A percentile compares a stretch with the other conserved stretches of the same genome.
Conservation (phyloP, 2,329 filamentous ascomycete genomes). For the Coniochaeta hoffmannii region DNA sequence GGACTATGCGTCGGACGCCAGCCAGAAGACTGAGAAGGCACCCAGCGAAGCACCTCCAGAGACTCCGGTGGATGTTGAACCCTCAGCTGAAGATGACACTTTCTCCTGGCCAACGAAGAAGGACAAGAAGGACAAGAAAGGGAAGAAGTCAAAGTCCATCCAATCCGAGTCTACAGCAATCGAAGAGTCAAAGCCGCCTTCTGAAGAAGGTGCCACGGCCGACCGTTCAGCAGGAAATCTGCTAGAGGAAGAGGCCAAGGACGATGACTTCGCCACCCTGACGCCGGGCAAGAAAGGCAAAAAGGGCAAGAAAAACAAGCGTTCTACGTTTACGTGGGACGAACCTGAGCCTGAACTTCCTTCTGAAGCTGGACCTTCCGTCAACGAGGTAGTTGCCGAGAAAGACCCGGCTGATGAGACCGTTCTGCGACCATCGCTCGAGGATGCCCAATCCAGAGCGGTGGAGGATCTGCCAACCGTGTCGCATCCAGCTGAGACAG, state of each 20-base stretch:
- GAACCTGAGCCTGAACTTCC: background rate
- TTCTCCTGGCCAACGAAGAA: constrained; percentile 6
- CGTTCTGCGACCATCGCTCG: background rate
- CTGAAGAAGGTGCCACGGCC: background rate
- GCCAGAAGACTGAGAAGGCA: background rate
- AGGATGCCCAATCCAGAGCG: background rate
- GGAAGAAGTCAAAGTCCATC: constrained; percentile 15
- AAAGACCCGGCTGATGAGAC: background rate
- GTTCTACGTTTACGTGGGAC: background rate
- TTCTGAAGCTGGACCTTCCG: background rate
- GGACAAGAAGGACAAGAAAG: constrained; percentile 18
- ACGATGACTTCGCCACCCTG: background rate
- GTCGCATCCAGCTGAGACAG: background rate
- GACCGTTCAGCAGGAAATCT: background rate
- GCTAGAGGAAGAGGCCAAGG: background rate
- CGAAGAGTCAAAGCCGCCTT: background rate
- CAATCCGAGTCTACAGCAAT: background rate
- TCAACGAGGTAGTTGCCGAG: background rate
- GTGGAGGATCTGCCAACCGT: background rate
- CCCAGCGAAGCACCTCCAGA: background rate
- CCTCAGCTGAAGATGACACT: background rate
- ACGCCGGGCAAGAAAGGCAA: background rate
- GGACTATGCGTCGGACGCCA: background rate
- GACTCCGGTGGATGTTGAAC: too few relatives aligned
- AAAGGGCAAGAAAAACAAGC: constrained; percentile 2